A percentile compares a stretch with the other conserved stretches of the same genome.
These are phyloP conservation scores for Aquilaria malaccensis DNA, from an alignment of 345 rosid species.

Conservation along the genomic window DNA sequence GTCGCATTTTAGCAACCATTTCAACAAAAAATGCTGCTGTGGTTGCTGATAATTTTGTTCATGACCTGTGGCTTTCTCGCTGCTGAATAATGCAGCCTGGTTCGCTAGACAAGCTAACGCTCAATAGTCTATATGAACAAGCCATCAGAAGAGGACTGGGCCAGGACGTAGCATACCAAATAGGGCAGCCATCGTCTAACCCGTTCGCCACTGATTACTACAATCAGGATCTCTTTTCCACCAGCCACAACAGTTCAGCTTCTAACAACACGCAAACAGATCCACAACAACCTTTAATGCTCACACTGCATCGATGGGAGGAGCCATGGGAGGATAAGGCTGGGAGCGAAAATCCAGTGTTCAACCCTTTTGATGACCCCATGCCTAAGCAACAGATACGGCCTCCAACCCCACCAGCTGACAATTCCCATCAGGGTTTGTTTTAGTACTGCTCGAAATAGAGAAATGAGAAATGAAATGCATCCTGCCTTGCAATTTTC, in stretches of 20 bases:
- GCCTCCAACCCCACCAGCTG: not conserved
- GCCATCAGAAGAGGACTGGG: slow-evolving; percentile 8
- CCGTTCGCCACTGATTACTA: slow-evolving; percentile 10
- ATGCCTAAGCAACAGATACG: slow-evolving; percentile 3
- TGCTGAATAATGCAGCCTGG: slow-evolving; percentile 21
- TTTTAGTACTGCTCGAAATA: not conserved
- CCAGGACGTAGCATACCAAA: slow-evolving; percentile 2
- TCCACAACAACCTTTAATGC: slow-evolving; percentile 11
- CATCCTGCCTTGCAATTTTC: too few species aligned
- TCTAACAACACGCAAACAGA: slow-evolving; percentile 4
- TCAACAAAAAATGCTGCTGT: not conserved
- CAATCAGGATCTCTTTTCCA: slow-evolving; percentile 11
- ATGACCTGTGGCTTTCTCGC: not conserved
- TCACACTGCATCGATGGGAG: slow-evolving; percentile 8
- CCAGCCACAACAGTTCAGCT: not conserved
- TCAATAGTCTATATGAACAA: slow-evolving; percentile 21
- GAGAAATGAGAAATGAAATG: too few species aligned
- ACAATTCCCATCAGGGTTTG: not conserved
- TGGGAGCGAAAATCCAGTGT: not conserved
- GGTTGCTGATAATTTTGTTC: too few species aligned
- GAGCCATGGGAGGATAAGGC: not conserved
- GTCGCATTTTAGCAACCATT: not conserved
- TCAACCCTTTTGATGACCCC: slow-evolving; percentile 13
- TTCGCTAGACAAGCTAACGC: slow-evolving; percentile 19
- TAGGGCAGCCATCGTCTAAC: slow-evolving; percentile 4